Evolutionary conservation across 2,329 filamentous ascomycete genomes (phyloP).

Genomic region (Diaporthe citrichinensis): DNA sequence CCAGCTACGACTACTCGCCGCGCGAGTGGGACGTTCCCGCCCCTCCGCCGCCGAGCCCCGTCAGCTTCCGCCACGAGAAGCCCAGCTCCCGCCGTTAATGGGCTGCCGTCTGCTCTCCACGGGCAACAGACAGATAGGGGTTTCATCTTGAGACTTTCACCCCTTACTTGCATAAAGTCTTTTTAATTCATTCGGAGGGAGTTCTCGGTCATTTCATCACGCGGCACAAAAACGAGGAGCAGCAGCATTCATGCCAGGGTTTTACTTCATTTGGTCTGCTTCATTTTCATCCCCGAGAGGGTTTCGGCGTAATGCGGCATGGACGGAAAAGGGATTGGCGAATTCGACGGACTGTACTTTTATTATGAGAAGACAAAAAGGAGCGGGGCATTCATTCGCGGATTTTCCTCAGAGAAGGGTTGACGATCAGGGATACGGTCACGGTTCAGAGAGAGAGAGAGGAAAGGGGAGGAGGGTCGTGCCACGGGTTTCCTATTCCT

Average conservation of each 20-base stretch:
- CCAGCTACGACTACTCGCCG: slow-evolving; percentile 66
- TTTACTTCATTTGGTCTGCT: slow-evolving; percentile 28
- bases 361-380: slow-evolving; percentile 22
- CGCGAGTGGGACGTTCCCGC: slow-evolving; percentile 76
- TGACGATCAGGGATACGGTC: slow-evolving; percentile 24
- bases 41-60: slow-evolving; percentile 74
- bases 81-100: slow-evolving; percentile 24
- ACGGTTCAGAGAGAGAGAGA: not conserved
- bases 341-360: slow-evolving; percentile 34
- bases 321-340: slow-evolving; percentile 23
- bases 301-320: slow-evolving; percentile 43
- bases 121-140: not conserved
- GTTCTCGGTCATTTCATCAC: slow-evolving; percentile 17
- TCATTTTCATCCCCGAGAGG: slow-evolving; percentile 42
- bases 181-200: slow-evolving; percentile 29
- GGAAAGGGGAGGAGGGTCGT: not conserved
- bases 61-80: slow-evolving; percentile 65
- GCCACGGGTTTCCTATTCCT: slow-evolving; percentile 1
- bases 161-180: slow-evolving; percentile 6
- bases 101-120: not conserved
- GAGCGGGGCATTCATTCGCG: slow-evolving; percentile 11
- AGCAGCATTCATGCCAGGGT: slow-evolving; percentile 22
- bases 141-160: not conserved
- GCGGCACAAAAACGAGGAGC: slow-evolving; percentile 8
- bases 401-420: slow-evolving; percentile 33